Conservation (phyloP, 1,284 basidiomycete species). For the Sporisorium scitamineum region DNA sequence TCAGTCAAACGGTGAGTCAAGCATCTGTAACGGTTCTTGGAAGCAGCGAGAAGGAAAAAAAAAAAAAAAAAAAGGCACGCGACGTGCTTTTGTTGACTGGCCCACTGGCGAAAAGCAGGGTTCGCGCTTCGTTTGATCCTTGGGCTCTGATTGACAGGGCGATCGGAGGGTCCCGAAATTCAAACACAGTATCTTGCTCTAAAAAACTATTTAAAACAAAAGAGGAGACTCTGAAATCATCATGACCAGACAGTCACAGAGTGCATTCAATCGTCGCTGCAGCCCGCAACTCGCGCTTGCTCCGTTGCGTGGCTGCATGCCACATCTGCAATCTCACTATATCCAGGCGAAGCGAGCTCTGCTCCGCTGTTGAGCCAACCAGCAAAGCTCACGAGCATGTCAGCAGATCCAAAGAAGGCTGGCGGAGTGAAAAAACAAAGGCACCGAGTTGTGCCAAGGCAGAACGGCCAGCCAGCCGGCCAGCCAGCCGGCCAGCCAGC, state of each 20-base stretch:
- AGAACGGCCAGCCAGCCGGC: neutral
- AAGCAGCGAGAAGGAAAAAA: neutral
- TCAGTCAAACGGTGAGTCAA: no score
- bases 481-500: neutral
- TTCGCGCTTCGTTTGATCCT: slow-evolving; percentile 15
- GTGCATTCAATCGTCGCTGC: no score
- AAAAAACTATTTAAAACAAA: neutral
- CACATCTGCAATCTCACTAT: neutral
- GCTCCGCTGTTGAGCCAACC: no score
- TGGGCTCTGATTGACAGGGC: slow-evolving; percentile 31
- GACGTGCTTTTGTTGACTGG: slow-evolving; percentile 1
- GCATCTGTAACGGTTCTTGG: no score
- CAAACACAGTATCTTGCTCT: neutral
- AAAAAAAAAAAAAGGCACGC: slow-evolving; percentile 6
- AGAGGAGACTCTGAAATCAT: neutral
- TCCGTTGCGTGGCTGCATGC: neutral
- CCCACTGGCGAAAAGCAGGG: slow-evolving; percentile 2
- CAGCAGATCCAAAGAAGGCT: neutral
- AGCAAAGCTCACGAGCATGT: neutral
- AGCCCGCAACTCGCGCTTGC: slow-evolving; percentile 2
- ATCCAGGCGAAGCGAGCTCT: neutral
- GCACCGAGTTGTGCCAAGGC: slow-evolving; percentile 12
- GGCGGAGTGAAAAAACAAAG: neutral
- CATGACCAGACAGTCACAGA: no score
- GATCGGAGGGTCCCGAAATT: slow-evolving; percentile 20